Percentiles rank a stretch among this genome's conserved stretches.
Evolutionary conservation across 257 asterid genomes (phyloP).

Genomic region (Plantago elongata): DNA sequence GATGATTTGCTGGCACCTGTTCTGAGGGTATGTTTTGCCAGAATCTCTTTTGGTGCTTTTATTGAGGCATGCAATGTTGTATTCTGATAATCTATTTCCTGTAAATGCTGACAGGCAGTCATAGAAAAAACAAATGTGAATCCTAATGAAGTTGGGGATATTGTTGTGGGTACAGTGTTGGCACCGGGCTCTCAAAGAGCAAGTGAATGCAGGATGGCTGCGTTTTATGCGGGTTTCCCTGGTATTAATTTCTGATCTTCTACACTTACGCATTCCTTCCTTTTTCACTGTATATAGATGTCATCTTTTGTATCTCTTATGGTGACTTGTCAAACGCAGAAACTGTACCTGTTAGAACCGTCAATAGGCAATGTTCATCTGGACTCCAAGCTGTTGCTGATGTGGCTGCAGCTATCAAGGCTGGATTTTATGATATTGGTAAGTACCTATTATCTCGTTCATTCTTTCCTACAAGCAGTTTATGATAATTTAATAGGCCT

Average conservation of each 20-base stretch:
- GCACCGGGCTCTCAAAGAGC: conserved; percentile 99
- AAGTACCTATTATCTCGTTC: conserved; percentile 5
- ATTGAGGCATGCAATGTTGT: conserved; percentile 11
- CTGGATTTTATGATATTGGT: conserved; percentile 99
- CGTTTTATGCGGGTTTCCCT: conserved; percentile 99
- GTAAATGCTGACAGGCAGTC: conserved; percentile 44
- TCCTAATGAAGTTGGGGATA: conserved; percentile 95
- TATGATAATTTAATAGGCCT: neutral
- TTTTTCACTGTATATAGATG: neutral
- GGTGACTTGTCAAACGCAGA: conserved; percentile 37
- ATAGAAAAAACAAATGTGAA: conserved; percentile 71
- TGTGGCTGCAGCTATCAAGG: conserved; percentile 98
- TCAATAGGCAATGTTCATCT: conserved; percentile 97
- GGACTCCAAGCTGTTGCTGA: conserved; percentile 99
- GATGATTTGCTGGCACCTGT: conserved; percentile 96
- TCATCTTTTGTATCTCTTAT: conserved; percentile 2
- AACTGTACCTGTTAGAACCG: conserved; percentile 95
- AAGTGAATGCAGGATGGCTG: conserved; percentile 99
- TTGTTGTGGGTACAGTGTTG: conserved; percentile 91
- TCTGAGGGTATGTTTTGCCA: conserved; percentile 48
- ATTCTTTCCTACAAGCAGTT: too few relatives aligned
- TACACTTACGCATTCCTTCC: conserved; percentile 4
- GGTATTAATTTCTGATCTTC: conserved; percentile 34
- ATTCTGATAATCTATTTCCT: neutral
- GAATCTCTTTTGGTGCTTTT: conserved; percentile 14